Conservation (phyloP, 2,329 filamentous ascomycete species). For the Colletotrichum siamense region DNA sequence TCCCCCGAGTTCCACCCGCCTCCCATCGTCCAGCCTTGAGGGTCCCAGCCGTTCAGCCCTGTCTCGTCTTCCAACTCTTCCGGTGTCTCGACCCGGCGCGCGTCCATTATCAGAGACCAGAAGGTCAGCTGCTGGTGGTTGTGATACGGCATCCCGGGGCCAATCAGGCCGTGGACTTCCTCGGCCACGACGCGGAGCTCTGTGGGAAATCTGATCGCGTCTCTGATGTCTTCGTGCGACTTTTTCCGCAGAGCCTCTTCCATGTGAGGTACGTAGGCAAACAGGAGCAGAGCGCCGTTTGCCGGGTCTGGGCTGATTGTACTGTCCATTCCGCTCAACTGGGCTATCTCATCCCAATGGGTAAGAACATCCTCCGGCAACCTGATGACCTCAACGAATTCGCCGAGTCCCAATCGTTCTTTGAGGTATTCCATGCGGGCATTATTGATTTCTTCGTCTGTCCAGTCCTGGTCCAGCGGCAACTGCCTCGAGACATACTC, state of each 20-base stretch:
- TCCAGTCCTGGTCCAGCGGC: background rate
- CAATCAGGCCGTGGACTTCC: background rate
- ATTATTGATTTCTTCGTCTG: background rate
- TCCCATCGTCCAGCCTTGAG: background rate
- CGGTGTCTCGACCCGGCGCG: fast-evolving
- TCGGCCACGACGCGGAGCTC: background rate
- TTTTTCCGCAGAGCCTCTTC: background rate
- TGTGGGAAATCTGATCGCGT: fast-evolving
- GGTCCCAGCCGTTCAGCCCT: background rate
- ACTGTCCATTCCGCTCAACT: background rate
- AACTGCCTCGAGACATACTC: background rate
- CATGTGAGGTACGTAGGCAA: background rate
- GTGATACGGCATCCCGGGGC: background rate
- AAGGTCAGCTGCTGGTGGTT: background rate
- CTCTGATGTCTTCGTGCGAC: background rate
- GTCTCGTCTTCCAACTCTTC: background rate
- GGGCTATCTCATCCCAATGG: background rate
- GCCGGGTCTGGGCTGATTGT: background rate
- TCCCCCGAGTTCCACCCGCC: background rate
- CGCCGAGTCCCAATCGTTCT: background rate
- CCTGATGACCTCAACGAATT: background rate
- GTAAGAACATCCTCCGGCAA: background rate
- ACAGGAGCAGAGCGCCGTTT: background rate
- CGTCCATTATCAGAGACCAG: background rate
- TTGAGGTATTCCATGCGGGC: background rate